Evolutionary conservation across 177 flowering plant genomes (phyloP).

Genomic region (Vitis hybrid): DNA sequence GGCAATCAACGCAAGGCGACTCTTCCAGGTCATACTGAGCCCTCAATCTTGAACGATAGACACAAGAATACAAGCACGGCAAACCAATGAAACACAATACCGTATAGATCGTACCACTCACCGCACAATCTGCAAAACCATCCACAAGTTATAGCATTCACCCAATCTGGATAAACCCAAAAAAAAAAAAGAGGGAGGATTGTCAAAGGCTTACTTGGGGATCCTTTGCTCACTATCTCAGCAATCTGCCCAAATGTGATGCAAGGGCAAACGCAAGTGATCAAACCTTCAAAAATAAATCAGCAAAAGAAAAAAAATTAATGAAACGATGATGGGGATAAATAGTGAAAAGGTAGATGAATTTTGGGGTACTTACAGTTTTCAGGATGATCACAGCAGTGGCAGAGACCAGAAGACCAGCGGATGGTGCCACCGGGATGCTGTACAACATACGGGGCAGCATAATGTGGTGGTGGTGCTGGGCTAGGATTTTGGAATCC

Average conservation of each 20-base stretch:
- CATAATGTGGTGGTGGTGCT: not conserved
- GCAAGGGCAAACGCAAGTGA: slow-evolving; percentile 56
- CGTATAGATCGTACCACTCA: slow-evolving; percentile 29
- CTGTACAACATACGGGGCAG: not conserved
- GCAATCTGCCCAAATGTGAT: slow-evolving; percentile 59
- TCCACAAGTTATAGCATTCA: not conserved
- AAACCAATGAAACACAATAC: slow-evolving; percentile 27
- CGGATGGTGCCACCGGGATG: not conserved
- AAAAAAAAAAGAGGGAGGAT: not conserved
- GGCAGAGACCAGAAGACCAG: slow-evolving; percentile 56
- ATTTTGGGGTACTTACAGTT: slow-evolving; percentile 34
- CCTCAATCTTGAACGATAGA: slow-evolving; percentile 43
- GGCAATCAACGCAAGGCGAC: slow-evolving; percentile 40
- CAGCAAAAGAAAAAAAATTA: not conserved
- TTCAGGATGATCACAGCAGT: slow-evolving; percentile 54
- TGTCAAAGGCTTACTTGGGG: slow-evolving; percentile 19
- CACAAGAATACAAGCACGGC: slow-evolving; percentile 53
- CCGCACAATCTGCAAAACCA: slow-evolving; percentile 38
- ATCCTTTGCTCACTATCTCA: slow-evolving; percentile 43
- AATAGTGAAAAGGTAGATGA: not conserved
- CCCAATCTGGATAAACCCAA: not conserved
- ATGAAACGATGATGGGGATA: not conserved
- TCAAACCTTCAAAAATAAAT: slow-evolving; percentile 21
- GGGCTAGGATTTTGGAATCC: not conserved
- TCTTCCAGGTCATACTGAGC: slow-evolving; percentile 37